Percentiles rank a stretch among this genome's conserved stretches.
Evolutionary conservation across 179 eudicot genomes (phyloP).

Genomic region (Camellia oleifera): DNA sequence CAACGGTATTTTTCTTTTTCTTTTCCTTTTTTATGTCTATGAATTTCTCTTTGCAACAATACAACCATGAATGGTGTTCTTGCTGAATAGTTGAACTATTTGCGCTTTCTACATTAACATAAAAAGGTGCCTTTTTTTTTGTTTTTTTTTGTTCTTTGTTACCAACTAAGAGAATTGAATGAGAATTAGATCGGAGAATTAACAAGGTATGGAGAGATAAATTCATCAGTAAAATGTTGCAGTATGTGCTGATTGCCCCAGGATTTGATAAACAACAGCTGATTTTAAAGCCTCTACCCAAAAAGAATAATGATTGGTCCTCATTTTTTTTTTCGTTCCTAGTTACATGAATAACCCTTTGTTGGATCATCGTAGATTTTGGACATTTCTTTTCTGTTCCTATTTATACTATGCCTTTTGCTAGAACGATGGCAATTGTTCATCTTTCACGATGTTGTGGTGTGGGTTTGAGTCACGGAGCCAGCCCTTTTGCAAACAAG

Average conservation of each 20-base stretch:
- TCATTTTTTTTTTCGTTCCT: too few species aligned
- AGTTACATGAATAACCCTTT: too few species aligned
- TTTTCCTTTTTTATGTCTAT: background rate
- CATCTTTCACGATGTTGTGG: too few species aligned
- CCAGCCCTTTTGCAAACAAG: too few species aligned
- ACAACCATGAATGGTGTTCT: background rate
- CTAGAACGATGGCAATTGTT: too few species aligned
- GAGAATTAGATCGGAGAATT: background rate
- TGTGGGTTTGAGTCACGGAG: too few species aligned
- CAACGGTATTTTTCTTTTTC: conserved; percentile 40
- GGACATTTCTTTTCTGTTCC: too few species aligned
- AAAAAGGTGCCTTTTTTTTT: background rate
- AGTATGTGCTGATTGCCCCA: background rate
- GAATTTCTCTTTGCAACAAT: background rate
- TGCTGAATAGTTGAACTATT: background rate
- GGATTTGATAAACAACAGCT: background rate
- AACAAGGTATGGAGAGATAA: background rate
- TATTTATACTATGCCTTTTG: too few species aligned
- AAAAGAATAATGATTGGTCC: too few species aligned
- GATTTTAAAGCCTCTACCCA: background rate
- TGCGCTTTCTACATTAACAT: background rate
- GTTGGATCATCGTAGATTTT: too few species aligned
- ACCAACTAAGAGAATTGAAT: background rate
- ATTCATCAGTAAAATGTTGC: background rate
- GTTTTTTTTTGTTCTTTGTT: background rate